Base-by-base conservation (phyloP, 331 rosid genomes). In the Malus hybrid region DNA sequence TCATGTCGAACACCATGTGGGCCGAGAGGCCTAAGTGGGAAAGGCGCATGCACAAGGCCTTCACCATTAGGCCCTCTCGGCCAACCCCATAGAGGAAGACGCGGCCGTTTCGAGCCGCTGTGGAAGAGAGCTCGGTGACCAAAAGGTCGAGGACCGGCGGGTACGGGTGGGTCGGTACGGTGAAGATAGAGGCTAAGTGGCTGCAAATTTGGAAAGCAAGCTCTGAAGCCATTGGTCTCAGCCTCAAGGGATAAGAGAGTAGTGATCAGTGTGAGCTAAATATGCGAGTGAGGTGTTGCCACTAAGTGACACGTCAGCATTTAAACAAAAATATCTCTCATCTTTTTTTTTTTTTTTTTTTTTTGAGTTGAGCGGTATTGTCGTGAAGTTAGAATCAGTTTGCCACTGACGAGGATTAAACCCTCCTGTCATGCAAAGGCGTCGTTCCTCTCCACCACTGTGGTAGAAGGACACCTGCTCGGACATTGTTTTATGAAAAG, bases 21-120 rank as follows among this genome's bases (percentile, higher is more conserved):
- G 96, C 79, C 0, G 89, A 82, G 76, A 90, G 88, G 80, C 96
- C 95, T 48, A 92, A 83, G 79, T 94, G 97, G 75, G 82, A 80
- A 5, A 94, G 84, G 15, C 97, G 95, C 97, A 94, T 94, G 79
- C 96, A 90, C 16, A 94, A 81, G 72, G 91, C 97, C 72, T 86
- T 87, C 8, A 91, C 86, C 97, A 93, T 93, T n/a, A 93, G 85
- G 83, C 97, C 97, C 76, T 93, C 96, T 6, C 96, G 94, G 76
- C 98, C 97, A 27, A 90, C 93, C n/a, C 95, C 97, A 72, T 91
- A 90, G 60, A 93, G 90, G 82, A 93, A 93, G 70, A 93, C 88
- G 4, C 80, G 59, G 73, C 81, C 84, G 4, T 88, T 87, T 31
- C 70, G 75, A 14, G 88, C 50, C 4, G 87, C 87, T 1, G 70